These are phyloP conservation scores for Sporothrix dimorphospora DNA, from an alignment of 2,329 filamentous ascomycete genomes.

Conservation along the genomic window DNA sequence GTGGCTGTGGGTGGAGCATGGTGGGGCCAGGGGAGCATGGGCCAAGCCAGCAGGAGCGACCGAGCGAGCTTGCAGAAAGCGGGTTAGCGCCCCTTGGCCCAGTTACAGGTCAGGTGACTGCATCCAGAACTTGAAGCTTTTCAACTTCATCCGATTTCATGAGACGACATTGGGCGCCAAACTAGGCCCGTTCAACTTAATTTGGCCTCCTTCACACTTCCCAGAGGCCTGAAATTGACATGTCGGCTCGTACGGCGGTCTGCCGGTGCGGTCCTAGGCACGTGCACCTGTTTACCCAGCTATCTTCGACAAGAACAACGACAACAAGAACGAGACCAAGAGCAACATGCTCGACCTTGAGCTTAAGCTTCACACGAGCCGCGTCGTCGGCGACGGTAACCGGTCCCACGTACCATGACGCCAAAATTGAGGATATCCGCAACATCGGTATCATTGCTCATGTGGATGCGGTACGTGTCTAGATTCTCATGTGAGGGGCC, in stretches of 20 bases:
- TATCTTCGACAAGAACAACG: neutral
- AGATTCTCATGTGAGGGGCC: conserved; percentile 20
- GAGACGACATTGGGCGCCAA: neutral
- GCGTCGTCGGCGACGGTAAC: neutral
- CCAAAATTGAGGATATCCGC: conserved; percentile 65
- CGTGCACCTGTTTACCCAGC: conserved; percentile 4
- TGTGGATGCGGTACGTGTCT: conserved; percentile 74
- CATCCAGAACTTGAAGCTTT: conserved; percentile 6
- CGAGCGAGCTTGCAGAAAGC: neutral
- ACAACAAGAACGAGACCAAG: neutral
- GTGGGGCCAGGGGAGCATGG: conserved; percentile 24
- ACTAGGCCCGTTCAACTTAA: neutral
- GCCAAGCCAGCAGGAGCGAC: conserved; percentile 2
- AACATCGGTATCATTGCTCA: conserved; percentile 99
- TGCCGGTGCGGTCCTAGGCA: conserved; percentile 18
- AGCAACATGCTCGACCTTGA: conserved; percentile 12
- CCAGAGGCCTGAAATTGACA: neutral
- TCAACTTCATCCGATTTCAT: conserved; percentile 11
- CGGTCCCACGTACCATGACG: conserved; percentile 40
- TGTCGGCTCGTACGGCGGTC: conserved; percentile 24
- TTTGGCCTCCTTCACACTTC: neutral
- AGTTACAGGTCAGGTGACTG: conserved; percentile 18
- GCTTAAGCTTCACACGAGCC: neutral
- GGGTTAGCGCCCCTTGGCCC: conserved; percentile 14
- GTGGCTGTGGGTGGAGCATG: conserved; percentile 13